Base-by-base conservation (phyloP, 108 stramenopile species). In the Fragilaria crotonensis region DNA sequence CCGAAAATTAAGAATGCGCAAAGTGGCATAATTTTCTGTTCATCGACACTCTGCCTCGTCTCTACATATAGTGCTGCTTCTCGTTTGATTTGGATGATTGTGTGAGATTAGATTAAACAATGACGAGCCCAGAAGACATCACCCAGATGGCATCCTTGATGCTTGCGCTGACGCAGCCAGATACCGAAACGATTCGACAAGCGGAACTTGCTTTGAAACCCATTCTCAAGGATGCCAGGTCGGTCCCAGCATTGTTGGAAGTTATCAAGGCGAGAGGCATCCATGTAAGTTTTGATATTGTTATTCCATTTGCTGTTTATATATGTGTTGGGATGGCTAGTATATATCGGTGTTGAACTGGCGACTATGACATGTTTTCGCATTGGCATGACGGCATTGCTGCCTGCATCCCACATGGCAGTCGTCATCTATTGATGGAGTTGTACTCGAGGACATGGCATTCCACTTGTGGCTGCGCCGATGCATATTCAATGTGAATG, bases 131-230 rank as follows among this genome's bases (percentile, higher is more conserved):
- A 0, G 58, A 72, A 50, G 78, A 70, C 33, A 75, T 76, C 45
- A 45, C 54, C 44, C 67, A 75, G 30, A 64, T 84, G 60, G 81
- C 66, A 18, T 55, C 63, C 20, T 69, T 83, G 47, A 74, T 94
- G 52, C 52, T 72, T 5, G 87, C 83, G 17, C 67, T 95, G 54
- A 93, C 94, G 3, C 86, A 87, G 45, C 94, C 94, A 4, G 87
- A 95, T 62, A 95, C 94, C 3, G 74, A 85, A 21, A 78, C 85
- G 21, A 96, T 97, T 69, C 85, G 95, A 62, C 75, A 78, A 26
- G 96, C 95, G 1, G 95, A 96, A 72, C 57, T 57, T 21, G 77
- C 87, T n/a, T 67, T 97, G 45, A 97, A 97, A 64, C 87, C 87
- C 25, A 60, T 96, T 45, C 66, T 95, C 45, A 93, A 90, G 61